Base-by-base conservation (phyloP, 1,284 basidiomycete species). In the Papiliotrema flavescens region DNA sequence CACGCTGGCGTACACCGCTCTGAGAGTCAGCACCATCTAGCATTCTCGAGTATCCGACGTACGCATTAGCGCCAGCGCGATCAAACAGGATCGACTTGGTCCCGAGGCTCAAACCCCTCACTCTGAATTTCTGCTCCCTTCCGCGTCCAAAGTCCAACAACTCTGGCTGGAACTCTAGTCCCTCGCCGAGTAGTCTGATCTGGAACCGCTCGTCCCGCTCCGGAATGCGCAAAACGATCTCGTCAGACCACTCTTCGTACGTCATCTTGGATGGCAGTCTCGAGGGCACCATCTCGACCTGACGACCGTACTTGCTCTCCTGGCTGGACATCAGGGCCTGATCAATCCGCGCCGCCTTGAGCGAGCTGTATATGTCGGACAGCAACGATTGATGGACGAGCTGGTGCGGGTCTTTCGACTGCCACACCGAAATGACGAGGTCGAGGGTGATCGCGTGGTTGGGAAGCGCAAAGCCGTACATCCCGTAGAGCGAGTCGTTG, bases 141-240 rank as follows among this genome's bases (percentile, higher is more conserved):
- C 0, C 85, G 85, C 60, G 84, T 84, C 0, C 84, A 75, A 97
- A 97, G 36, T 80, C 85, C 20, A 97, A 80, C 20, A 86, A 77
- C 0, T 88, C 83, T 6, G 91, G 91, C 62, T 96, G 89, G 70
- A 95, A 94, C 45, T 81, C 79, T 45, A 96, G 79, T 59, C 90
- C 90, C 65, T 90, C 85, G 3, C 93, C 92, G 52, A 85, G 84
- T 5, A 97, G 80, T 61, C 88, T 84, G 64, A 97, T 88, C 20
- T 79, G 82, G 58, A 97, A 83, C 35, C 84, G 78, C 17, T 87
- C 80, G 69, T 97, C 94, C 3, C 85, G 79, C 54, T 86, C 83
- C 8, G 90, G 87, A 42, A 97, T 86, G 35, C 86, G 84, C 59
- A 97, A 79, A 45, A 87, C 83, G 68, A 96, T 85, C 22, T 85